Evolutionary conservation across 2,329 filamentous ascomycete genomes (phyloP), one percentile per base, ranked within the genome.

Genomic region (Coniochaeta prunicola): DNA sequence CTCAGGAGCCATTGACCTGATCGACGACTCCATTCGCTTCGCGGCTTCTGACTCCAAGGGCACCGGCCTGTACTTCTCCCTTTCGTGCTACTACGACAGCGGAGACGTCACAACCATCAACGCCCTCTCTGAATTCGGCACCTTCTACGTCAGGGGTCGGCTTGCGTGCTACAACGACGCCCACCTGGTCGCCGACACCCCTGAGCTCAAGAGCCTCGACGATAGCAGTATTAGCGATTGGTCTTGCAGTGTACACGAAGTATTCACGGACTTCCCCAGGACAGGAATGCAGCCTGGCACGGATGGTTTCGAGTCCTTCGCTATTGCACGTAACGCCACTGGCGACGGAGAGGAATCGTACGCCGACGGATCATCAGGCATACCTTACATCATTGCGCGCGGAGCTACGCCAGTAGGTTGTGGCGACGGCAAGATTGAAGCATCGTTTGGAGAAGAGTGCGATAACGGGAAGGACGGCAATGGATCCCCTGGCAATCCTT

Each of bases 371-470:
- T 70, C 68, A 15, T 65, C 62, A 8, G 75, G 75, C 26, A 67
- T 77, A 17, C 74, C 75, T 33, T 77, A 76, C 59, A 75, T 77
- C 59, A 68, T 77, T 53, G 72, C 74, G 24, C 73, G 74, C 48
- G 74, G 74, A 8, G 74, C 70, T 9, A 74, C 71, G 2, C 74
- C 74, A 3, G 62, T 70, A 12, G 74, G 73, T 21, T 77, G 75
- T 53, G 75, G 75, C 33, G 68, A 77, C 58, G 73, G 74, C 28
- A 64, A 65, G 1, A 69, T 71, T 34, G 68, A 76, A 28, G 28
- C 64, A 1, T 56, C 59, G 33, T 63, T 70, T 48, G 70, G 70
- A 13, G 75, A 77, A 62, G 73, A 77, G 55, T 77, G 75, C 45
- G 75, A 77, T 57, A 69, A 73, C 56, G 73, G 73, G 1, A 42